A percentile compares a stretch with the other conserved stretches of the same genome.
These are phyloP conservation scores for Zelopaecilomyces penicillatus DNA, from an alignment of 2,329 filamentous ascomycete species.

Conservation along the genomic window DNA sequence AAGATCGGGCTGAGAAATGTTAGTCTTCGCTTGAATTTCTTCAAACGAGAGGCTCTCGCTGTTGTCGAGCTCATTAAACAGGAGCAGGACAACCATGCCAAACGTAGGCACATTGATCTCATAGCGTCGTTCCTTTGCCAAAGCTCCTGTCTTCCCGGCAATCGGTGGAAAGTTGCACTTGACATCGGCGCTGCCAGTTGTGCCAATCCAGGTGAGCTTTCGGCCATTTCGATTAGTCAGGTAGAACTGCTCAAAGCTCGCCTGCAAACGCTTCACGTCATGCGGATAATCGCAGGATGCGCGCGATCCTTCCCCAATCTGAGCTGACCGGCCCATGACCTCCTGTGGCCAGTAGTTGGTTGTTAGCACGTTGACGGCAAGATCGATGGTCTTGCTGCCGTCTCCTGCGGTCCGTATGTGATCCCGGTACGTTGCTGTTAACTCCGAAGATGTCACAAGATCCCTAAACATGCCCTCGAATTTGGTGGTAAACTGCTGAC, in stretches of 20 bases:
- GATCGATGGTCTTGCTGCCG: conserved; percentile 52
- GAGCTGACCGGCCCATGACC: conserved; percentile 59
- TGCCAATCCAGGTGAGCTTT: conserved; percentile 72
- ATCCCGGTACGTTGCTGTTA: conserved; percentile 67
- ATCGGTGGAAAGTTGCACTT: conserved; percentile 68
- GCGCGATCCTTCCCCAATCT: conserved; percentile 37
- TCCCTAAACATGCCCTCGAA: conserved; percentile 98
- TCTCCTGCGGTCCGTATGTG: conserved; percentile 50
- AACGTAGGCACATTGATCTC: conserved; percentile 91
- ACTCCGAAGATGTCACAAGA: conserved; percentile 77
- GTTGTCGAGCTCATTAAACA: conserved; percentile 72
- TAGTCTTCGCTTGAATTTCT: conserved; percentile 75
- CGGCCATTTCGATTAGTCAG: conserved; percentile 78
- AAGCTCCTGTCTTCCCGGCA: conserved; percentile 55
- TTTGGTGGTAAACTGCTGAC: conserved; percentile 86
- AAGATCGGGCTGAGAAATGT: conserved; percentile 67
- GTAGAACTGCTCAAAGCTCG: conserved; percentile 85
- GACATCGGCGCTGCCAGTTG: conserved; percentile 73
- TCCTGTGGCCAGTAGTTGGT: conserved; percentile 94
- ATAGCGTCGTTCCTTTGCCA: conserved; percentile 63
- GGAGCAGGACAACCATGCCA: conserved; percentile 78
- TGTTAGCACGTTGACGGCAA: conserved; percentile 78
- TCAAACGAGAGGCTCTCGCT: conserved; percentile 50
- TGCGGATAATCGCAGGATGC: conserved; percentile 61
- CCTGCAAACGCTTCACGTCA: conserved; percentile 65